Conservation (phyloP, 352 stramenopile species). For the Globisporangium polare region DNA sequence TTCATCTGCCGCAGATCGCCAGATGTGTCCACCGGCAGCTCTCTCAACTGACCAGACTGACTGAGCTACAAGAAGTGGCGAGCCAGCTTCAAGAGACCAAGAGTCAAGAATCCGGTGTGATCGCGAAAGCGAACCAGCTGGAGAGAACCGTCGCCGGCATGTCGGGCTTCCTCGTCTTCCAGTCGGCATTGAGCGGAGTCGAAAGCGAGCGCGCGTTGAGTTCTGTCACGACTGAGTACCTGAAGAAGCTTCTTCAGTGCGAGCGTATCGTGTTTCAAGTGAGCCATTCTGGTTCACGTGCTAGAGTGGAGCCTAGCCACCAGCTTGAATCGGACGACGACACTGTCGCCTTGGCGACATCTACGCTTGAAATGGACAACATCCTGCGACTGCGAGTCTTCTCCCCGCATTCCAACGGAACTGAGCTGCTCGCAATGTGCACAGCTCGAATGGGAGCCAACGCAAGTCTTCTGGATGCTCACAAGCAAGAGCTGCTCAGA, state of each 20-base stretch:
- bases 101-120: not conserved
- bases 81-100: not conserved
- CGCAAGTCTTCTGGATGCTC: not conserved
- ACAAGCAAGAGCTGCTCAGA: conserved; percentile 12
- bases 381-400: conserved; percentile 14
- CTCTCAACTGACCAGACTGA: not conserved
- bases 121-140: not conserved
- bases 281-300: not conserved
- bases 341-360: not conserved
- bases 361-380: conserved; percentile 15
- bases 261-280: conserved; percentile 3
- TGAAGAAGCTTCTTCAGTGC: conserved; percentile 12
- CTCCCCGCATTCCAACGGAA: not conserved
- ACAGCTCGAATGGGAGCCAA: conserved; percentile 2
- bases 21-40: not conserved
- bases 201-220: conserved; percentile 3
- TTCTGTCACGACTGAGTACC: not conserved
- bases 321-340: not conserved
- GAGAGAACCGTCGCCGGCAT: conserved; percentile 1
- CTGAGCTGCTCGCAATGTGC: conserved; percentile 5
- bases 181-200: not conserved
- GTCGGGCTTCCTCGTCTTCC: conserved; percentile 3
- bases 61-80: not conserved
- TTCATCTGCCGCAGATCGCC: conserved; percentile 11
- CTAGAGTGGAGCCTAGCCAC: not conserved